Percentiles rank a stretch among this genome's conserved stretches.
phyloP scores from a whole-genome alignment of 2,329 filamentous ascomycete genomes.

The Magnaporthales sp. region DNA sequence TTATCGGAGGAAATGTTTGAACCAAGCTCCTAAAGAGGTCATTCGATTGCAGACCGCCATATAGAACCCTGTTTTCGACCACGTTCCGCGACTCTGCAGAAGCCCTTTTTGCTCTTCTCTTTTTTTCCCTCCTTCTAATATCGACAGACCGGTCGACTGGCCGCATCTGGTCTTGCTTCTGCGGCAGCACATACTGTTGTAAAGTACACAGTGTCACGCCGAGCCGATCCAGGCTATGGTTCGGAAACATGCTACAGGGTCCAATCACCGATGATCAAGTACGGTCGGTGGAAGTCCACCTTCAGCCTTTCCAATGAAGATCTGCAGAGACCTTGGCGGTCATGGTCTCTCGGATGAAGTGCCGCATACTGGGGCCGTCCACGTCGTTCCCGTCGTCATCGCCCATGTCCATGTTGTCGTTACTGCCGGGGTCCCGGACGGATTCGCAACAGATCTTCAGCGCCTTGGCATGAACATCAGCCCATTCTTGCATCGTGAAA shows the following conservation, averaged over 20 bases:
- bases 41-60: not conserved
- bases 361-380: constrained; percentile 41
- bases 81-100: not conserved
- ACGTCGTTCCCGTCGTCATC: constrained; percentile 39
- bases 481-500: constrained; percentile 72
- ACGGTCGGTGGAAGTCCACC: not conserved
- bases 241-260: not conserved
- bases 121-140: not conserved
- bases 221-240: not conserved
- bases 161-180: not conserved
- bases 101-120: not conserved
- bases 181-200: not conserved
- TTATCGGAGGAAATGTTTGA: not conserved
- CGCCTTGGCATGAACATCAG: constrained; percentile 57
- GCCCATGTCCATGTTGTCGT: constrained; percentile 24
- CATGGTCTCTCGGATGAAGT: constrained; percentile 54
- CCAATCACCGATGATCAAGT: not conserved
- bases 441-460: constrained; percentile 52
- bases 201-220: not conserved
- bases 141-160: not conserved
- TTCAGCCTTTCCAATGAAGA: constrained; percentile 46
- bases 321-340: constrained; percentile 43
- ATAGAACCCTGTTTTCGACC: not conserved
- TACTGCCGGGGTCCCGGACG: constrained; percentile 12
- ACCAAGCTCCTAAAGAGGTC: not conserved